These are phyloP conservation scores for Aspergillus sp. DNA, from an alignment of 2,329 filamentous ascomycete species.

Conservation along the genomic window DNA sequence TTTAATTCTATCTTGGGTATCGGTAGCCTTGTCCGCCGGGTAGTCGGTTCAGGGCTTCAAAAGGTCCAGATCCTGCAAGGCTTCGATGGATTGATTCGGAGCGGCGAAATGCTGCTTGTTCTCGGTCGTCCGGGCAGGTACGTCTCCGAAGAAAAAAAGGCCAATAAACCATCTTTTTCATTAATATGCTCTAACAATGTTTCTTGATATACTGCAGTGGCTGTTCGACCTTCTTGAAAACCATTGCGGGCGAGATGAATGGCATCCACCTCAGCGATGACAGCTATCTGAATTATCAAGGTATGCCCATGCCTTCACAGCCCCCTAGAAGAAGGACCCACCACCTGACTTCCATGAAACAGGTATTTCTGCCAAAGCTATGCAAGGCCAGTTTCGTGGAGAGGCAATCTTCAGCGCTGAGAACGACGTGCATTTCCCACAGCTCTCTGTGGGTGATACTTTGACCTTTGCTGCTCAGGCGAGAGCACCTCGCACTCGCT, in stretches of 20 bases:
- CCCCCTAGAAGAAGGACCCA: not conserved
- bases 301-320: conserved; percentile 39
- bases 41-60: conserved; percentile 32
- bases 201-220: conserved; percentile 21
- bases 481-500: too few species aligned
- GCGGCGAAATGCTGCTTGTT: conserved; percentile 55
- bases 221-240: conserved; percentile 85
- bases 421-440: too few species aligned
- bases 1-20: conserved; percentile 33
- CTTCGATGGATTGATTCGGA: conserved; percentile 60
- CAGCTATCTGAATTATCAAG: conserved; percentile 77
- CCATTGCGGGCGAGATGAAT: conserved; percentile 75
- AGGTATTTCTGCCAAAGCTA: too few species aligned
- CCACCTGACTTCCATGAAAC: not conserved
- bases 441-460: too few species aligned
- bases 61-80: conserved; percentile 58
- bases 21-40: conserved; percentile 24
- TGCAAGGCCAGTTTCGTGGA: too few species aligned
- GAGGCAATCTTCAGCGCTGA: too few species aligned
- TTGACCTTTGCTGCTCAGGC: too few species aligned
- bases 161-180: too few species aligned
- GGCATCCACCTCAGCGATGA: conserved; percentile 68
- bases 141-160: not conserved
- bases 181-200: not conserved
- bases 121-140: conserved; percentile 45